Base-by-base conservation (phyloP, 208 protist genomes). In the Wallacemonas collosoma region DNA sequence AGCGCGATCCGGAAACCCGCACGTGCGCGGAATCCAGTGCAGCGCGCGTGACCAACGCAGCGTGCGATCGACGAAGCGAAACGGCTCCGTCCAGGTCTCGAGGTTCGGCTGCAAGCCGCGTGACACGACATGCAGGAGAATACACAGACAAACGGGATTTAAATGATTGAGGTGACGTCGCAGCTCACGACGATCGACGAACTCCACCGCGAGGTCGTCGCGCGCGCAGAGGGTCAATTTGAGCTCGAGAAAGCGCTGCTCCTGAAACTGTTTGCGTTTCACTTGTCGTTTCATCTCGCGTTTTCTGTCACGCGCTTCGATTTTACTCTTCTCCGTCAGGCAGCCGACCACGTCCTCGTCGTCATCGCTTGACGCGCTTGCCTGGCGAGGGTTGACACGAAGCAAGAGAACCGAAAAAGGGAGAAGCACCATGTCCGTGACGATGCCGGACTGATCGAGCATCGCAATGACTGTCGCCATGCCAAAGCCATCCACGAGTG, bases 391-490 rank as follows among this genome's bases (percentile, higher is more conserved):
- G 41, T 68, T 61, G 15, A 66, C 67, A 58, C 82, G 81, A 15
- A 95, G 73, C 74, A 94, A 71, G n/a, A 97, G 74, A 40, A 97
- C 72, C 39, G 77, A 79, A 43, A 82, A 69, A 3, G 93, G 93
- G 26, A 97, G 69, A 2, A 86, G 83, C 76, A 95, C 93, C 93
- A 95, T 97, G 77, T 97, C 93, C 6, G 93, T 95, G 55, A 97
- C 87, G 58, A 97, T 89, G 50, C 93, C 93, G 0, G 72, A 82
- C 60, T 89, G 81, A 68, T 97, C 90, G 26, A 97, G 77, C 72
- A 95, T 82, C 45, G 93, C 88, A 2, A 97, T 76, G 51, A 97
- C 93, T 38, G 89, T 93, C 5, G 87, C 88, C 83, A 89, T 93
- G 1, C 90, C 90, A 44, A 97, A 87, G 6, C 79, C 76, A 50